Percentiles rank a stretch among this genome's conserved stretches.
Evolutionary conservation across 257 asterid genomes (phyloP).

Genomic region (Solanum tarapatanum): DNA sequence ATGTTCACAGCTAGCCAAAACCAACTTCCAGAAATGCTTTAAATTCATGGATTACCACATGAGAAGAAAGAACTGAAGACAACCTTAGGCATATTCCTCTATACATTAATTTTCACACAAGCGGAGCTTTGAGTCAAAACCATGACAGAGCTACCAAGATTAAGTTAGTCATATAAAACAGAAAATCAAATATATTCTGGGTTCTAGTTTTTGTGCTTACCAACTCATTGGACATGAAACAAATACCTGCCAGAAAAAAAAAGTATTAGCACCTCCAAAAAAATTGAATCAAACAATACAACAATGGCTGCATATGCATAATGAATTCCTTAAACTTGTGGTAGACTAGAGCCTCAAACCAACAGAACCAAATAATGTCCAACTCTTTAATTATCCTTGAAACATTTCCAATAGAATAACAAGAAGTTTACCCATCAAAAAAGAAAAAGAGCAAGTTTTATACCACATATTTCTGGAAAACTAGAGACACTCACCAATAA

Average conservation of each 20-base stretch:
- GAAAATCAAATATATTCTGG: not conserved
- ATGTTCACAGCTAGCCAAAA: not conserved
- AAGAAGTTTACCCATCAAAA: not conserved
- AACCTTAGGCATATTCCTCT: not conserved
- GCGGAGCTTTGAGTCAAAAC: not conserved
- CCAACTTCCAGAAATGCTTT: not conserved
- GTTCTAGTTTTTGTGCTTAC: conserved; percentile 31
- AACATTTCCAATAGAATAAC: not conserved
- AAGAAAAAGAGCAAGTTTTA: not conserved
- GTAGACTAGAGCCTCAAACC: not conserved
- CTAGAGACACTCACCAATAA: conserved; percentile 44
- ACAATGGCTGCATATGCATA: not conserved
- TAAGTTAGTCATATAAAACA: not conserved
- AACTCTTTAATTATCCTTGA: not conserved
- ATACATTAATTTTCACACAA: not conserved
- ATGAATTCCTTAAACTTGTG: not conserved
- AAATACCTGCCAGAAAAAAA: conserved; percentile 58
- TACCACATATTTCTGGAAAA: not conserved
- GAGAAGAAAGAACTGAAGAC: not conserved
- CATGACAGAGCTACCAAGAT: not conserved
- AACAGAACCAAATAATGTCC: not conserved
- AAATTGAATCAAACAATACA: not conserved
- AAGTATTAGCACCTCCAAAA: conserved; percentile 6
- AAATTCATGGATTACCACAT: not conserved
- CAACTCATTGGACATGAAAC: conserved; percentile 95